Evolutionary conservation across 495 filamentous ascomycete species (phyloP).

Genomic region (Tuber melanosporum): DNA sequence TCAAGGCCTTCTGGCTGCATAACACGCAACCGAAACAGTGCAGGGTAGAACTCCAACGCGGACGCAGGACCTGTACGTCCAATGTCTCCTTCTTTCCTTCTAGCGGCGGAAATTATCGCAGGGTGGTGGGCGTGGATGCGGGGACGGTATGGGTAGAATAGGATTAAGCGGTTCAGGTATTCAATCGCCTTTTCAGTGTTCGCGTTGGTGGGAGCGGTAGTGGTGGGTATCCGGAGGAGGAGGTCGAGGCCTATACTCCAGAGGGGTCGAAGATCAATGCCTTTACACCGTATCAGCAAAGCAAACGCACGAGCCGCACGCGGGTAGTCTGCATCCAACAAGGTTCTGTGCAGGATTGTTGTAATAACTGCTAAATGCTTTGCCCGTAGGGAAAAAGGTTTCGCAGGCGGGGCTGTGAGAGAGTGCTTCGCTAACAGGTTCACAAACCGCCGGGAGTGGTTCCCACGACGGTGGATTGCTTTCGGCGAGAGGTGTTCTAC

Average conservation of each 20-base stretch:
- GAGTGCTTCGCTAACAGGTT: conserved; percentile 23
- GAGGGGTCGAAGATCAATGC: conserved; percentile 28
- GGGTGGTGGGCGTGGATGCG: conserved; percentile 19
- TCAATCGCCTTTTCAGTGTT: conserved; percentile 23
- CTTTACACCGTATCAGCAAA: conserved; percentile 27
- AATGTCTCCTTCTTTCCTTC: conserved; percentile 1
- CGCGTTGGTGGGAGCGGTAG: neutral
- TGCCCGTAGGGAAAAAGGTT: conserved; percentile 15
- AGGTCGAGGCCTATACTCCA: conserved; percentile 36
- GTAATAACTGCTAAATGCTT: conserved; percentile 27
- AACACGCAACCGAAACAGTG: conserved; percentile 20
- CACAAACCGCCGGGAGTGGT: conserved; percentile 8
- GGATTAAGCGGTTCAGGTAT: conserved; percentile 29
- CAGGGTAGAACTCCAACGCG: conserved; percentile 31
- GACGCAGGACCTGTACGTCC: conserved; percentile 3
- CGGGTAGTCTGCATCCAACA: conserved; percentile 25
- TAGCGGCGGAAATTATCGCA: conserved; percentile 3
- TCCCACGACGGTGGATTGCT: conserved; percentile 18
- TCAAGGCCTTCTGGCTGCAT: conserved; percentile 23
- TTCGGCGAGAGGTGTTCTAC: neutral
- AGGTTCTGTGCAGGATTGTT: conserved; percentile 29
- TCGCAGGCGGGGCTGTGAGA: conserved; percentile 15
- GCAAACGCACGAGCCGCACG: conserved; percentile 33
- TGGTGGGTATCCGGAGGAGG: conserved; percentile 12
- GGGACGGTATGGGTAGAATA: conserved; percentile 25